Conservation (phyloP, 1,284 basidiomycete species). For the Austroboletus novae-zelandiae region DNA sequence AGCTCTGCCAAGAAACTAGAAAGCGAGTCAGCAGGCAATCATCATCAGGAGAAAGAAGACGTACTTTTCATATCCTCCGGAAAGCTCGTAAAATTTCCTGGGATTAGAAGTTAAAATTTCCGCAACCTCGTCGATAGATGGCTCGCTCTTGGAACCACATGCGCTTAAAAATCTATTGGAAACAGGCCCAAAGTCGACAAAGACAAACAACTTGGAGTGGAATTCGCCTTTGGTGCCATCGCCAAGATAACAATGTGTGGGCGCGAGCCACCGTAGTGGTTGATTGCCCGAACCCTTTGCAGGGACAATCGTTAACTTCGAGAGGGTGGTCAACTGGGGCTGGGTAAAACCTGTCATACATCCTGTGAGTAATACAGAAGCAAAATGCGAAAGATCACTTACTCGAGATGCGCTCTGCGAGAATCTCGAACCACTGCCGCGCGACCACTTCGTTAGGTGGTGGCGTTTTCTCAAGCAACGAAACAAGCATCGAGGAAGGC, state of each 20-base stretch:
- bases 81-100: slow-evolving; percentile 64
- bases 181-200: slow-evolving; percentile 83
- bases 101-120: slow-evolving; percentile 66
- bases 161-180: slow-evolving; percentile 86
- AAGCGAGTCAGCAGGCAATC: background rate
- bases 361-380: background rate
- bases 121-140: slow-evolving; percentile 79
- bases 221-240: slow-evolving; percentile 50
- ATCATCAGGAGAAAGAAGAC: background rate
- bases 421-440: slow-evolving; percentile 70
- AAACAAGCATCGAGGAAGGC: slow-evolving; percentile 60
- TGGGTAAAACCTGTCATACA: slow-evolving; percentile 21
- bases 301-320: slow-evolving; percentile 57
- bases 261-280: slow-evolving; percentile 49
- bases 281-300: slow-evolving; percentile 30
- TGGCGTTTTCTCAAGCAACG: slow-evolving; percentile 60
- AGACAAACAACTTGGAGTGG: slow-evolving; percentile 80
- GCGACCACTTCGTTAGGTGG: slow-evolving; percentile 60
- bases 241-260: slow-evolving; percentile 70
- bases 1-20: slow-evolving; percentile 79
- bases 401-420: slow-evolving; percentile 76
- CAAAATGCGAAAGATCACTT: slow-evolving; percentile 8
- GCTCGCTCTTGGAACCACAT: slow-evolving; percentile 88
- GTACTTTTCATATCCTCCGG: slow-evolving; percentile 65
- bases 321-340: slow-evolving; percentile 34